These are phyloP conservation scores for Leccinum rimulosum DNA, from an alignment of 768 basidiomycete genomes.

Conservation along the genomic window DNA sequence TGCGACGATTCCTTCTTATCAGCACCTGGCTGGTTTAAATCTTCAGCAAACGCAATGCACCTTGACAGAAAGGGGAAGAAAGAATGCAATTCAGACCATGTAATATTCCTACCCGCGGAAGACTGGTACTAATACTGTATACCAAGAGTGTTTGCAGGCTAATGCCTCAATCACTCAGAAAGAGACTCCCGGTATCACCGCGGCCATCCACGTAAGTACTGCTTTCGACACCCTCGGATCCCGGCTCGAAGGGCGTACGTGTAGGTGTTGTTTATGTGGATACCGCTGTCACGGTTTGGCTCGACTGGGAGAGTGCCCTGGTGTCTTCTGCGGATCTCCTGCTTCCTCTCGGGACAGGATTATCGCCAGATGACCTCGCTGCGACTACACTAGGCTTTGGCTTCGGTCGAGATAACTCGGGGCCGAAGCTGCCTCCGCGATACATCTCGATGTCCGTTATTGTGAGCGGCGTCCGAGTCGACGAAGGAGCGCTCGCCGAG, in stretches of 20 bases:
- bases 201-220: neutral
- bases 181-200: constrained; percentile 18
- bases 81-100: constrained; percentile 1
- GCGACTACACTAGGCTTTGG: neutral
- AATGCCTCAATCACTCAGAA: neutral
- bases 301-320: neutral
- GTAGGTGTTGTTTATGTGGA: constrained; percentile 36
- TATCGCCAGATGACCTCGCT: neutral
- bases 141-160: neutral
- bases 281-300: constrained; percentile 22
- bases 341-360: neutral
- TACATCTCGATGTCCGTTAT: constrained; percentile 26
- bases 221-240: constrained; percentile 21
- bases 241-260: constrained; percentile 24
- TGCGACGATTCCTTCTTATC: neutral
- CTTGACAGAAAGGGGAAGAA: neutral
- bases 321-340: constrained; percentile 8
- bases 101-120: constrained; percentile 4
- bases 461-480: constrained; percentile 14
- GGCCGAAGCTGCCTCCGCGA: constrained; percentile 16
- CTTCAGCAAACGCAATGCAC: neutral
- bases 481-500: constrained; percentile 18
- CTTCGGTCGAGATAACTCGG: constrained; percentile 1
- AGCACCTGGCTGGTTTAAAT: constrained; percentile 5
- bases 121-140: constrained; percentile 15